Percentiles rank a stretch among this genome's conserved stretches.
phyloP scores from a whole-genome alignment of 768 basidiomycete genomes.

The Lactarius indigo region DNA sequence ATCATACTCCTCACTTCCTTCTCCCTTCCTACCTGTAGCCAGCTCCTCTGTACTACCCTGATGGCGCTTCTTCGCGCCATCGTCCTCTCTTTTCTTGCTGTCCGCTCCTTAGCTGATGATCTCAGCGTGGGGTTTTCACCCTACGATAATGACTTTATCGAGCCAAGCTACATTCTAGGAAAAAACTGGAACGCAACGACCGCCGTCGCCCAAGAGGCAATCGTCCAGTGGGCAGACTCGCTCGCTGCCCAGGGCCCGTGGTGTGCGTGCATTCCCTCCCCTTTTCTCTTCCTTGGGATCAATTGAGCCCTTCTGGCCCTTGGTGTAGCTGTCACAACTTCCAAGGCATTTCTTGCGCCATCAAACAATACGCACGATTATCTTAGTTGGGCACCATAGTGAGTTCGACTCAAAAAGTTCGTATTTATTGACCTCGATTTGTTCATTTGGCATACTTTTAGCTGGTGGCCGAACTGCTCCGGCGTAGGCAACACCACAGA shows the following conservation, averaged over 20 bases:
- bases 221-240: conserved; percentile 24
- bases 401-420: neutral
- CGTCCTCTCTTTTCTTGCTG: conserved; percentile 15
- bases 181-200: conserved; percentile 19
- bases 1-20: neutral
- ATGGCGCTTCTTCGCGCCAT: neutral
- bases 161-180: conserved; percentile 18
- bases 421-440: neutral
- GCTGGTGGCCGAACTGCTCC: conserved; percentile 32
- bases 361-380: conserved; percentile 22
- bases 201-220: conserved; percentile 17
- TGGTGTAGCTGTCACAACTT: conserved; percentile 27
- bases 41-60: neutral
- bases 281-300: neutral
- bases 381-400: conserved; percentile 25
- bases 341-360: conserved; percentile 13
- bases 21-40: neutral
- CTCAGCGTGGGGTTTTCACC: conserved; percentile 5
- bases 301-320: neutral
- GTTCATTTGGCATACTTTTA: neutral
- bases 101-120: conserved; percentile 15
- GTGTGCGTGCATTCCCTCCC: conserved; percentile 13
- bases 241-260: conserved; percentile 23
- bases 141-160: conserved; percentile 22
- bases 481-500: conserved; percentile 32